Evolutionary conservation across 2,329 filamentous ascomycete species (phyloP), one percentile per base, ranked within the genome.

Genomic region (Blumeria hordei): DNA sequence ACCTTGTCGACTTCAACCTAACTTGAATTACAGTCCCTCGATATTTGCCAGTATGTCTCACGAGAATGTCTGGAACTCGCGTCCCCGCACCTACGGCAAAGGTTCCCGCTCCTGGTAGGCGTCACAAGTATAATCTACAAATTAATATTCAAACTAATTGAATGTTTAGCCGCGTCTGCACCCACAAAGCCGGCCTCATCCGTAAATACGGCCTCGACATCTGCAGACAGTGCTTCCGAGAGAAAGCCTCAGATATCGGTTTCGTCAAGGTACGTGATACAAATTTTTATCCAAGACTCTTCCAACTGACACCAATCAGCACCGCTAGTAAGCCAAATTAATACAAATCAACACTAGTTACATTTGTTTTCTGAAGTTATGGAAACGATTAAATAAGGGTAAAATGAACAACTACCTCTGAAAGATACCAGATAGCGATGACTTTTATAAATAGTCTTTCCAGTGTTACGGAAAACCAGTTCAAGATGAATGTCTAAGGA

Each of bases 31-130:
- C 6, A 45, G 41, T 45, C 41, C 41, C 41, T 45, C 41, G n/a
- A 45, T 45, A 53, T 21, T 34, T 39, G 44, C 55, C 52, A 60
- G 53, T 69, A 85, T 85, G 81, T 81, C 81, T 73, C 82, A 85
- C 88, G 90, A 96, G 78, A 88, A 84, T 70, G 88, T 96, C 76
- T 98, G 90, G 88, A 94, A 93, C 83, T 94, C 88, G 69, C 88
- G 92, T 73, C 92, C 92, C 70, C 85, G 88, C 74, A 87, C 73
- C 72, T 94, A 93, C 80, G 90, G 90, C 78, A 95, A 95, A 82
- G 90, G 90, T 75, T 77, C 85, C 72, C 85, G 88, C 73, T 73
- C 75, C 71, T 95, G 88, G 88, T 95, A 88, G 71, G 85, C 75
- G n/a, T 28, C 6, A 34, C 16, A 21, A 33, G 32, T 35, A 35